Base-by-base conservation (phyloP, 1,284 basidiomycete species). In the Cystobasidium slooffiae region DNA sequence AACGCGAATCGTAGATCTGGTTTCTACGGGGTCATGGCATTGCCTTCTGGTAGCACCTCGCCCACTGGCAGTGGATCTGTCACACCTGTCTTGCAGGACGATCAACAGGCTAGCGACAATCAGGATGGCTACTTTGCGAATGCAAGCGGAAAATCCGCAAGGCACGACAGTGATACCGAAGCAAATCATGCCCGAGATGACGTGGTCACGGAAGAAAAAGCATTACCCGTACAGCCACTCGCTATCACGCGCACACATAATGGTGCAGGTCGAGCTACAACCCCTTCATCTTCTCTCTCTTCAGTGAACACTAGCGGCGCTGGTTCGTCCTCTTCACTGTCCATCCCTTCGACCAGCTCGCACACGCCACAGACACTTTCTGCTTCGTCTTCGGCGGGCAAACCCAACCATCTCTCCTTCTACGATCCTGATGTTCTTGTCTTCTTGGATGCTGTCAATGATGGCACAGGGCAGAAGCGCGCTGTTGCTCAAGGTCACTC, bases 381-480 rank as follows among this genome's bases (percentile, higher is more conserved):
- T 24, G 72, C 66, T 22, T 52, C 64, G 1, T 66, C 64, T 4
- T 66, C 64, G 8, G 47, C 72, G 31, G 46, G 24, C 14, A 62
- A 47, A 37, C 55, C 55, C 44, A 68, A 62, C 20, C 61, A 63
- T 22, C 12, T 77, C 80, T 93, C 91, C 9, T 87, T 94, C 85
- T 89, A 88, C 77, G 86, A 88, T 52, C 85, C 87, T 1, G 92
- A 94, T 81, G 92, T 94, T 77, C 87, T 89, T 0, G 81, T 81
- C 52, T 80, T 84, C 53, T 79, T 85, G 58, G 82, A 83, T 59
- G 80, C 81, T 12, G 81, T 84, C 53, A 78, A 79, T 41, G 78
- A 79, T 46, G 78, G 72, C 78, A 53, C 68, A 46, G 59, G 72
- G 22, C 74, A 16, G 20, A 72, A 43, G 41, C 41, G 24, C 20